Conservation (phyloP, 352 stramenopile genomes). For the Peronospora destructor region DNA sequence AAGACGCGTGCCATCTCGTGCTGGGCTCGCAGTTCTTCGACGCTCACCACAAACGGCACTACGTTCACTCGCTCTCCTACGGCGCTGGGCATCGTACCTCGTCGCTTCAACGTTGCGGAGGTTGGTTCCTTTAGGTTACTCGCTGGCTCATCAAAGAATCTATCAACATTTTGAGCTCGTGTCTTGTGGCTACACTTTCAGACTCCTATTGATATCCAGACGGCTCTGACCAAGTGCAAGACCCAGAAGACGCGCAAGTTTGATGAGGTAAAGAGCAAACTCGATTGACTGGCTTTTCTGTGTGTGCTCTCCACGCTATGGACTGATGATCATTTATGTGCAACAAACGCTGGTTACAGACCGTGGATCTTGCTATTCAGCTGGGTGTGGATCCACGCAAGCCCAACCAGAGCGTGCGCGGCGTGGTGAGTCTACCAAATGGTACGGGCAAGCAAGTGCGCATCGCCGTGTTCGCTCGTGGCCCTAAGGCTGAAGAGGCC, state of each 20-base stretch:
- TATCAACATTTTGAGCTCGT: conserved; percentile 1
- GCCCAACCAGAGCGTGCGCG: conserved; percentile 84
- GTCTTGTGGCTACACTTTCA: conserved; percentile 13
- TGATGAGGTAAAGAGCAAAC: conserved; percentile 51
- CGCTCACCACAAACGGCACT: conserved; percentile 18
- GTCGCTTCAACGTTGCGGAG: conserved; percentile 41
- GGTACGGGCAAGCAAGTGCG: conserved; percentile 82
- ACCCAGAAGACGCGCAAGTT: conserved; percentile 65
- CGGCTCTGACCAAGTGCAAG: conserved; percentile 53
- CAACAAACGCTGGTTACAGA: conserved; percentile 29
- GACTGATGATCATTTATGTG: conserved; percentile 5
- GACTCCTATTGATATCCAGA: conserved; percentile 54
- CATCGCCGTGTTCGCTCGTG: conserved; percentile 88
- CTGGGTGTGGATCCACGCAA: conserved; percentile 83
- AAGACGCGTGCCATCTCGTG: conserved; percentile 31
- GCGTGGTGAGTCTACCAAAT: conserved; percentile 80
- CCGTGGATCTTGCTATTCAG: conserved; percentile 78
- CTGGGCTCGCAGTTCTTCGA: conserved; percentile 44
- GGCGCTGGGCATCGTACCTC: conserved; percentile 58
- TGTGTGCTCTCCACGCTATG: neutral
- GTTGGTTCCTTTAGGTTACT: conserved; percentile 21
- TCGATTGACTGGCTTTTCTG: neutral
- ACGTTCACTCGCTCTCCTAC: conserved; percentile 45
- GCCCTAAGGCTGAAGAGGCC: conserved; percentile 84
- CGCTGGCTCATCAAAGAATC: neutral